A percentile compares a stretch with the other conserved stretches of the same genome.
phyloP scores from a whole-genome alignment of 805 yeast species.

The Candida gorgasii region DNA sequence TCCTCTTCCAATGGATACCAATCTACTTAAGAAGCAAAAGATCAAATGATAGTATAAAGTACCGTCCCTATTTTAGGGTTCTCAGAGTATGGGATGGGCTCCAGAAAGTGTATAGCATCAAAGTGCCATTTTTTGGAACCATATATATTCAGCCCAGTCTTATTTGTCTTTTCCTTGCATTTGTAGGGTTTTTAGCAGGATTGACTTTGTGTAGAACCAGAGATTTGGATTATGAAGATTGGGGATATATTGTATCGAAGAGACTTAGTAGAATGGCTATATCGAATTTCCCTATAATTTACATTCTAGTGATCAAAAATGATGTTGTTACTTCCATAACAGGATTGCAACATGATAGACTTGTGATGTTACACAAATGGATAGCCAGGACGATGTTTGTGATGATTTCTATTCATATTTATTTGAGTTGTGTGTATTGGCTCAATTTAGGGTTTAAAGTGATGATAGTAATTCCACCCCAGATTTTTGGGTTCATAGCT shows the following conservation, averaged over 20 bases:
- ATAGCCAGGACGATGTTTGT: constrained; percentile 41
- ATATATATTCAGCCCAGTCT: constrained; percentile 45
- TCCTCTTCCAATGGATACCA: constrained; percentile 46
- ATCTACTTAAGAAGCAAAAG: constrained; percentile 28
- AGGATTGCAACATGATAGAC: constrained; percentile 44
- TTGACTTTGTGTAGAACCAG: constrained; percentile 32
- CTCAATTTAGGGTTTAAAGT: constrained; percentile 33
- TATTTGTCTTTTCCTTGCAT: constrained; percentile 26
- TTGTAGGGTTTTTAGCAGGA: constrained; percentile 27
- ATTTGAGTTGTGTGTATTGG: constrained; percentile 41
- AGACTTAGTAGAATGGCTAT: constrained; percentile 41
- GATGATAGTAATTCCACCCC: constrained; percentile 49
- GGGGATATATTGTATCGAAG: constrained; percentile 42
- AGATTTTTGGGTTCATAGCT: constrained; percentile 51
- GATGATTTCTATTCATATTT: constrained; percentile 36
- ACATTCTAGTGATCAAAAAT: constrained; percentile 39
- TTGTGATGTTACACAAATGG: constrained; percentile 45
- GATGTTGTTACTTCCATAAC: constrained; percentile 39
- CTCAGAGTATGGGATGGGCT: constrained; percentile 28
- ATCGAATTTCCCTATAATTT: constrained; percentile 41
- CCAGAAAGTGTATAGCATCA: constrained; percentile 27
- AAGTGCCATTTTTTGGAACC: constrained; percentile 20
- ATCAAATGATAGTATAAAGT: constrained; percentile 14
- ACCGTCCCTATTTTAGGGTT: constrained; percentile 25
- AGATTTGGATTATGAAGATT: constrained; percentile 42